Conservation (phyloP, 371 early-diverging fungal species). For the Umbelopsis sp. region DNA sequence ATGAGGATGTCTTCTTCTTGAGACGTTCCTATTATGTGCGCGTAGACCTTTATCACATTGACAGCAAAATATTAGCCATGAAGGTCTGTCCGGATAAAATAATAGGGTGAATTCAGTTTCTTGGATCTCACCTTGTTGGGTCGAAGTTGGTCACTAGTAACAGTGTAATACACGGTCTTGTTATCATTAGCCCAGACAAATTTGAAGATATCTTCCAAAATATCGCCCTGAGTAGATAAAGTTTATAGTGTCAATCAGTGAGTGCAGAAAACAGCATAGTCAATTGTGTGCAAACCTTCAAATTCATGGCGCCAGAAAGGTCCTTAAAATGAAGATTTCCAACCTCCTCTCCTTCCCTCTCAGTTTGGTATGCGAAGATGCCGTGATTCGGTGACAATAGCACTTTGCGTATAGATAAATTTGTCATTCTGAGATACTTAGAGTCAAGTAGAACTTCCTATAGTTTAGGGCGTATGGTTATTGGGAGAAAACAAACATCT, state of each 20-base stretch:
- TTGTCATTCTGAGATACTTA: constrained; percentile 54
- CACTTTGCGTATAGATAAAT: constrained; percentile 61
- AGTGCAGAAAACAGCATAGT: not conserved
- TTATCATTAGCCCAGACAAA: constrained; percentile 78
- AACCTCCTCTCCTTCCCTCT: constrained; percentile 65
- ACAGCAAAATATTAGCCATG: not conserved
- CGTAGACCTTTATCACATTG: constrained; percentile 47
- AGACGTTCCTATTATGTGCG: constrained; percentile 58
- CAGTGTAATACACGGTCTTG: constrained; percentile 72
- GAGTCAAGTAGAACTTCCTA: constrained; percentile 64
- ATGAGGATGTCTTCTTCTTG: constrained; percentile 64
- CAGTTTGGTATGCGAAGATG: constrained; percentile 63
- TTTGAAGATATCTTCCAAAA: constrained; percentile 73
- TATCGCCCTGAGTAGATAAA: constrained; percentile 42
- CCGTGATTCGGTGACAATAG: constrained; percentile 62
- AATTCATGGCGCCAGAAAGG: constrained; percentile 34
- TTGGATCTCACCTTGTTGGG: constrained; percentile 56
- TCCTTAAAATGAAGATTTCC: constrained; percentile 68
- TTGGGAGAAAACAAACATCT: not conserved
- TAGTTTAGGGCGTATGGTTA: not conserved
- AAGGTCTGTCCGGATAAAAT: not conserved
- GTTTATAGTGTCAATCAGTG: not conserved
- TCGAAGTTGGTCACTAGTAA: constrained; percentile 73
- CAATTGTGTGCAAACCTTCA: constrained; percentile 31
- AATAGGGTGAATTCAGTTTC: not conserved